Percentiles rank a stretch among this genome's conserved stretches.
These are phyloP conservation scores for Starmera quercuum DNA, from an alignment of 805 yeast species.

Conservation along the genomic window DNA sequence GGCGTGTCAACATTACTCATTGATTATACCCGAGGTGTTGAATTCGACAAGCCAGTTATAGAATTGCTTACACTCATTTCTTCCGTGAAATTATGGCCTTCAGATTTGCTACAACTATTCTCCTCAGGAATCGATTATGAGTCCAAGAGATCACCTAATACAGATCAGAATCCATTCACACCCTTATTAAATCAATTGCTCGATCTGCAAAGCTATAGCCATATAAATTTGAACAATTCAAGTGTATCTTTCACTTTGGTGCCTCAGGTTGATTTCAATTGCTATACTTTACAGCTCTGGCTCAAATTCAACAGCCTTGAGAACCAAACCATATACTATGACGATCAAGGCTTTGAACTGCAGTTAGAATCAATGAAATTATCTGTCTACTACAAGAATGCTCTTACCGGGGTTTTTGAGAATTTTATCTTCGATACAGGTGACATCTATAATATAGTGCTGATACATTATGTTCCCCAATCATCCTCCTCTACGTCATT, in stretches of 20 bases:
- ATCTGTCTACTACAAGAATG: background rate
- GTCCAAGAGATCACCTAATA: background rate
- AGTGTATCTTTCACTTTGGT: background rate
- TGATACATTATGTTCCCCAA: background rate
- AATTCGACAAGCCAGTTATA: background rate
- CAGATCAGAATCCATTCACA: background rate
- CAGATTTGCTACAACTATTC: background rate
- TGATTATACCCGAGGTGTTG: background rate
- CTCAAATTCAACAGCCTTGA: background rate
- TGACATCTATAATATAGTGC: background rate
- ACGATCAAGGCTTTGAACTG: background rate
- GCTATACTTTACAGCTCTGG: background rate
- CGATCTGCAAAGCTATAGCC: background rate
- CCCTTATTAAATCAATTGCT: background rate
- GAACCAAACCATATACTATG: background rate
- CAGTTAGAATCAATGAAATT: slow-evolving; percentile 1
- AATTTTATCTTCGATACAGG: background rate
- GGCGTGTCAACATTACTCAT: background rate
- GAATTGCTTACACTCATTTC: background rate
- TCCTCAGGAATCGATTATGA: background rate
- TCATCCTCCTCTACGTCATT: background rate
- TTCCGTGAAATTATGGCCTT: background rate
- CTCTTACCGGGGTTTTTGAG: background rate
- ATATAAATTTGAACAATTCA: background rate
- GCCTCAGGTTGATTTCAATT: background rate